Base-by-base conservation (phyloP, 306 rosid genomes). In the Comarum palustre region DNA sequence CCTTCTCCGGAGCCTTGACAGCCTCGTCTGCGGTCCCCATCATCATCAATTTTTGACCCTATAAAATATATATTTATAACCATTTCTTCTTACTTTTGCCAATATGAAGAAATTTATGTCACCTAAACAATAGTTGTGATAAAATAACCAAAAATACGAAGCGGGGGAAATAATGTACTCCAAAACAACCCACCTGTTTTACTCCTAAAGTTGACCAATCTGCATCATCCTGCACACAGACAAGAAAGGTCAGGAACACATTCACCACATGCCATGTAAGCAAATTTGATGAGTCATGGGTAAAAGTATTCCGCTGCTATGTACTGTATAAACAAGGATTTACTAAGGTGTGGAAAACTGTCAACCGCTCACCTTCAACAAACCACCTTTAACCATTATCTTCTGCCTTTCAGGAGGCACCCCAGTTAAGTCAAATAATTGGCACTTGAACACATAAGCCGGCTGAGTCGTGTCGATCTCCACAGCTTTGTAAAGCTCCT, bases 1-100 rank as follows among this genome's bases (percentile, higher is more conserved):
- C 93, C 84, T 95, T 91, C 76, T 95, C 99, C 11, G 97, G 99
- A 79, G 96, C 82, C 85, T 88, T 92, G 38, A 94, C 79, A 72
- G 90, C 84, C 86, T 95, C 99, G 79, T 91, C 99, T 31, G 96
- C 97, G 1, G 99, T 90, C 57, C 99, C 99, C 97, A 95, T 88
- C 99, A 95, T 95, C 99, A 95, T 95, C 79, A 95, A 79, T 81
- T 86, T 95, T 83, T 95, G 99, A 73, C 99, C 99, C 99, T 95
- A 77, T 41, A 76, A 82, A 81, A 34, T 6, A 61, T 29, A n/a
- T 32, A 64, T 31, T 13, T n/a, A 19, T 34, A 20, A 47, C 38
- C 27, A 67, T 38, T 24, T 73, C 57, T 47, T 31, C 66, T 61
- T 8, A 32, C 9, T 58, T 2, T 4, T 2, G 6, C 16, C 13